Conservation (phyloP, 345 rosid genomes). For the Trapa incisa region DNA sequence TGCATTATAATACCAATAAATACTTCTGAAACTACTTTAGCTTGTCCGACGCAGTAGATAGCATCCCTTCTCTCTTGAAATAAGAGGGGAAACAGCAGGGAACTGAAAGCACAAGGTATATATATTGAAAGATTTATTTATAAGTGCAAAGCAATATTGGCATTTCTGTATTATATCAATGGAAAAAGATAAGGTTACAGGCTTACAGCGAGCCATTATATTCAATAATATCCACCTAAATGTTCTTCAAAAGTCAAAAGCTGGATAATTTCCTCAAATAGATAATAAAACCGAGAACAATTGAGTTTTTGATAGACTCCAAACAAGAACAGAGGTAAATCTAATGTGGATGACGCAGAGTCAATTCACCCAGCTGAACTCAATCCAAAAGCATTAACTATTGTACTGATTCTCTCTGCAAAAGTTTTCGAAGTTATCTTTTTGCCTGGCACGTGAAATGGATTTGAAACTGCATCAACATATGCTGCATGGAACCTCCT, state of each 20-base stretch:
- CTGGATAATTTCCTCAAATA: neutral
- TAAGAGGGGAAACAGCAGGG: neutral
- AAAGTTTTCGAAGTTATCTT: slow-evolving; percentile 81
- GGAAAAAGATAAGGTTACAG: neutral
- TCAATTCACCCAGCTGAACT: slow-evolving; percentile 33
- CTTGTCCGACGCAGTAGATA: neutral
- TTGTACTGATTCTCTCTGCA: slow-evolving; percentile 68
- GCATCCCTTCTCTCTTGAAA: neutral
- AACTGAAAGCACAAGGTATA: too few relatives aligned
- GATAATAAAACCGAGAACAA: neutral
- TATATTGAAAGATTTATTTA: too few relatives aligned
- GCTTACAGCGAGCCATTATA: neutral
- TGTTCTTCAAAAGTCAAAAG: neutral
- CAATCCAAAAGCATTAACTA: slow-evolving; percentile 71
- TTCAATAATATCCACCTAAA: neutral
- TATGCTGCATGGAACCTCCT: slow-evolving; percentile 92
- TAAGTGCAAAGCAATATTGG: neutral
- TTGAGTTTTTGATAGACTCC: neutral
- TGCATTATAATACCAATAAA: neutral
- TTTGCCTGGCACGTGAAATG: slow-evolving; percentile 90
- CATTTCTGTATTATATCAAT: neutral
- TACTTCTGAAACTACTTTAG: neutral
- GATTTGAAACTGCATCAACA: slow-evolving; percentile 90
- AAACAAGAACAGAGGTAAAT: neutral
- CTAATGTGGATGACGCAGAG: neutral